Evolutionary conservation across 1,284 basidiomycete genomes (phyloP).

Genomic region (Pholiota adiposa): DNA sequence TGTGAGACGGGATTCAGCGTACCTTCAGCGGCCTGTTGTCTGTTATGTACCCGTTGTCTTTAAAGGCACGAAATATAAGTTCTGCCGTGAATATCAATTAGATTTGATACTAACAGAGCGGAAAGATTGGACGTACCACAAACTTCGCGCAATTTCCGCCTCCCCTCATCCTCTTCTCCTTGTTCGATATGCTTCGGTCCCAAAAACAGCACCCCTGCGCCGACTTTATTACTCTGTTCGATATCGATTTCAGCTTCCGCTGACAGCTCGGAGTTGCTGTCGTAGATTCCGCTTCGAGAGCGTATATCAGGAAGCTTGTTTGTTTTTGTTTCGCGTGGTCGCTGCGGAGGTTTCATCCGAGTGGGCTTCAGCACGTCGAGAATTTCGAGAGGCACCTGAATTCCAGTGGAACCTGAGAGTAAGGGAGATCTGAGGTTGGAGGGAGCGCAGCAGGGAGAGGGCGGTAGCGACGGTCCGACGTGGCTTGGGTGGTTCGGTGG

Average conservation of each 20-base stretch:
- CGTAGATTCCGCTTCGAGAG: too few species aligned
- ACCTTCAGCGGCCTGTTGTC: conserved; percentile 67
- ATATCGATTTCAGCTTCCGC: too few species aligned
- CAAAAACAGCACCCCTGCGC: conserved; percentile 62
- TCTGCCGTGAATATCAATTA: too few species aligned
- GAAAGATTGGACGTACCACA: conserved; percentile 40
- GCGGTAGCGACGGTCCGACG: conserved; percentile 35
- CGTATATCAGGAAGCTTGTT: too few species aligned
- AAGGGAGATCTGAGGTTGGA: conserved; percentile 47
- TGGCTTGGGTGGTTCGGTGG: neutral
- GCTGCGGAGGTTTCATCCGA: too few species aligned
- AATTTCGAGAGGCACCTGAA: conserved; percentile 47
- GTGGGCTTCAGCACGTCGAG: conserved; percentile 48
- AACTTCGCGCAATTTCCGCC: conserved; percentile 32
- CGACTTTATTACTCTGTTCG: too few species aligned
- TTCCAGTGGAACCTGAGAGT: conserved; percentile 32
- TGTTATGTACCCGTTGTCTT: conserved; percentile 49
- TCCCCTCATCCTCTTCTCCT: conserved; percentile 14
- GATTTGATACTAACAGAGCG: neutral
- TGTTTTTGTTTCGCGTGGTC: too few species aligned
- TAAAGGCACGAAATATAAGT: conserved; percentile 53
- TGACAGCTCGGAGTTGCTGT: too few species aligned
- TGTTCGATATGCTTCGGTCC: conserved; percentile 39
- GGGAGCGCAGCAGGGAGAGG: conserved; percentile 48
- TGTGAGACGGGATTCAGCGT: conserved; percentile 6